Evolutionary conservation across 179 eudicot species (phyloP).

Genomic region (Patellifolia procumbens): DNA sequence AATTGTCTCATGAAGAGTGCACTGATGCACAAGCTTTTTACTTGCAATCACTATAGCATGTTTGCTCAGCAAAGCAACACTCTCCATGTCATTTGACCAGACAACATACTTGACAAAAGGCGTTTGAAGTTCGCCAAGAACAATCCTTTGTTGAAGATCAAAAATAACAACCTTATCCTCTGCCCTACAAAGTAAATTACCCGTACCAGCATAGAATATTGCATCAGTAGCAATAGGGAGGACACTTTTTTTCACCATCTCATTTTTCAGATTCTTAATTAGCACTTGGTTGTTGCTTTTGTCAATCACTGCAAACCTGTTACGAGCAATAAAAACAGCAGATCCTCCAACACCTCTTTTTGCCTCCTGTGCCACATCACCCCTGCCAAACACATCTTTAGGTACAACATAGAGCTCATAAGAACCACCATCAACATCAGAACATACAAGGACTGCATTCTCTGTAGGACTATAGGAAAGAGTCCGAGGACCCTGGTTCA

Average conservation of each 20-base stretch:
- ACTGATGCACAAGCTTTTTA: conserved; percentile 80
- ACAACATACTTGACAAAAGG: conserved; percentile 80
- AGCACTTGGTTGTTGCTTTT: conserved; percentile 49
- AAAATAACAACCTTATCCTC: conserved; percentile 49
- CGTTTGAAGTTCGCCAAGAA: conserved; percentile 49
- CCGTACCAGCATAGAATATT: conserved; percentile 57
- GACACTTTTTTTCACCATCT: conserved; percentile 41
- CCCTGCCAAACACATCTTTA: conserved; percentile 42
- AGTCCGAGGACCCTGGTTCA: conserved; percentile 84
- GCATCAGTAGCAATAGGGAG: conserved; percentile 50
- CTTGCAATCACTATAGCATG: conserved; percentile 84
- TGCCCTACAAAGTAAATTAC: conserved; percentile 47
- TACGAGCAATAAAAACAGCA: conserved; percentile 59
- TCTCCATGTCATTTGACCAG: conserved; percentile 97
- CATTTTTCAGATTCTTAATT: conserved; percentile 48
- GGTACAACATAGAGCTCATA: conserved; percentile 78
- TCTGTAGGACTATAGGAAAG: conserved; percentile 94
- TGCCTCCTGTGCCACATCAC: conserved; percentile 51
- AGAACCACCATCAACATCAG: conserved; percentile 92
- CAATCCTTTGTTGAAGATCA: conserved; percentile 50
- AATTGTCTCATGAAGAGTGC: conserved; percentile 73
- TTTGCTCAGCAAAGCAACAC: conserved; percentile 91
- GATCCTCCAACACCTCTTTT: conserved; percentile 50
- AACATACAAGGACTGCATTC: conserved; percentile 85
- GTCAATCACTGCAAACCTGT: conserved; percentile 58